A percentile compares a stretch with the other conserved stretches of the same genome.
Evolutionary conservation across 805 yeast genomes (phyloP).

Genomic region (Nakazawaea anatomiae): DNA sequence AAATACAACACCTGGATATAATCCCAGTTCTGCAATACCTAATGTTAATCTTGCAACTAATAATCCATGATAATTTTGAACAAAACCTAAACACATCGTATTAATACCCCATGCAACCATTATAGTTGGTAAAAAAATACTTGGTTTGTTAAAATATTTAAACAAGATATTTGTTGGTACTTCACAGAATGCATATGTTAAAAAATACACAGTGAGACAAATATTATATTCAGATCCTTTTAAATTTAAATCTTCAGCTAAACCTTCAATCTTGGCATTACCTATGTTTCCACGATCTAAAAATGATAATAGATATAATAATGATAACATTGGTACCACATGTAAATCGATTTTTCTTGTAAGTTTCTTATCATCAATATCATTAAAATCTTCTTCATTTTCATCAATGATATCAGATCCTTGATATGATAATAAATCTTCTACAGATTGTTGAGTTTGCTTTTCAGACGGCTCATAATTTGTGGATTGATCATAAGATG

Average conservation of each 20-base stretch:
- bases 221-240: slow-evolving; percentile 33
- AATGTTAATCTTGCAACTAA: slow-evolving; percentile 41
- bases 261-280: slow-evolving; percentile 51
- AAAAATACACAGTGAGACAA: slow-evolving; percentile 39
- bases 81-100: slow-evolving; percentile 37
- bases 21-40: slow-evolving; percentile 48
- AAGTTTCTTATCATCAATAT: slow-evolving; percentile 22
- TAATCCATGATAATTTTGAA: slow-evolving; percentile 33
- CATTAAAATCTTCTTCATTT: slow-evolving; percentile 24
- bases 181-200: slow-evolving; percentile 38
- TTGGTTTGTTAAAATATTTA: slow-evolving; percentile 27
- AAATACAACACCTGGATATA: slow-evolving; percentile 43
- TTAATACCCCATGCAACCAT: slow-evolving; percentile 32
- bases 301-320: slow-evolving; percentile 38
- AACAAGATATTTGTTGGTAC: slow-evolving; percentile 30
- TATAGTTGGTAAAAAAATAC: slow-evolving; percentile 24
- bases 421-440: background rate
- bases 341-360: slow-evolving; percentile 35
- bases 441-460: background rate
- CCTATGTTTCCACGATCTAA: slow-evolving; percentile 55
- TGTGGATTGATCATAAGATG: background rate
- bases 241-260: slow-evolving; percentile 33
- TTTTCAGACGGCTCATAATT: background rate
- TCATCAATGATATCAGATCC: background rate
- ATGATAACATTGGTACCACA: slow-evolving; percentile 35